Evolutionary conservation across 495 filamentous ascomycete genomes (phyloP), one percentile per base, ranked within the genome.

Genomic region (Jackrogersella minutella): DNA sequence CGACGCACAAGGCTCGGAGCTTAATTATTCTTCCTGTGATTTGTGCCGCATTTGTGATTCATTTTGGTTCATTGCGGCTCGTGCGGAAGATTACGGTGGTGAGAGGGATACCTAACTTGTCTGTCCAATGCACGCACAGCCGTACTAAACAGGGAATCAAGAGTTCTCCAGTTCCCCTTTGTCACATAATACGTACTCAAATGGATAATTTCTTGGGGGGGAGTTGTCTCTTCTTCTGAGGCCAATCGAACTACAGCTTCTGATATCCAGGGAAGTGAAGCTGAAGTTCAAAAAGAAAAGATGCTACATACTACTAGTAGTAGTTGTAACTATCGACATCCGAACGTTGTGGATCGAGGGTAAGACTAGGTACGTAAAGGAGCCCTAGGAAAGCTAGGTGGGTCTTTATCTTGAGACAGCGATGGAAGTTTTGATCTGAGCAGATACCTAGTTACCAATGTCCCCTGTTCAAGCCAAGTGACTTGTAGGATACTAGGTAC

Each of bases 1-100:
- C 65, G 65, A 63, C 19, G 46, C 65, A n/a, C n/a, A 55, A 36
- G 59, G 33, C 34, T 30, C 65, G 59, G 65, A 63, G 58, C 59
- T 68, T 68, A 63, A 68, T 37, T 49, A 51, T 16, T 41, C 64
- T 68, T 47, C 65, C 34, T 49, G 14, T 52, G n/a, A 40, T 49
- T 60, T 57, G 55, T 52, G 54, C 8, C 37, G 19, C 14, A 19
- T 56, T 24, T 54, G 60, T 60, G 46, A 34, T n/a, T n/a, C n/a
- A n/a, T n/a, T n/a, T n/a, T n/a, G n/a, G n/a, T n/a, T n/a, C n/a
- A n/a, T n/a, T n/a, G n/a, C n/a, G n/a, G n/a, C n/a, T n/a, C n/a
- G n/a, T 11, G 34, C 49, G 60, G 55, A 36, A 60, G 1, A 63
- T 56, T 64, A 55, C 49, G 60, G 13, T 58, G 9, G 6, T 16